These are phyloP conservation scores for Aureobasidium zeae DNA, from an alignment of 2,329 filamentous ascomycete species.

Conservation along the genomic window DNA sequence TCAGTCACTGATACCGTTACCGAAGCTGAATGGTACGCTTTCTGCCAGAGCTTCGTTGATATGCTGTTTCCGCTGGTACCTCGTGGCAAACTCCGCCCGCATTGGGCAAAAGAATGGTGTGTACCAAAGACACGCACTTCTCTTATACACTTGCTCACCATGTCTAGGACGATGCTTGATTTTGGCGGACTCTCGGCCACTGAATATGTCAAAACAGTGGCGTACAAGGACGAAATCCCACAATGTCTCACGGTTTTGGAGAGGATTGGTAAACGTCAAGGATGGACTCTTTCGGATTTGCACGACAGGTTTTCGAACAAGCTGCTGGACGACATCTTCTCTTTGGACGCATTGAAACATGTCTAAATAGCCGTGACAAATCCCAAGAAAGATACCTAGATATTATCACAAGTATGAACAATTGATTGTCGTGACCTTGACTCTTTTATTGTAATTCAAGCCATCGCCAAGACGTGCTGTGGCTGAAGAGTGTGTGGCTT, in stretches of 20 bases:
- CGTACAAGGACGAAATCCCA: slow-evolving; percentile 33
- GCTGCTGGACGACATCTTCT: slow-evolving; percentile 29
- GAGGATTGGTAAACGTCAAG: slow-evolving; percentile 32
- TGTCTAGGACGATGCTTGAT: neutral
- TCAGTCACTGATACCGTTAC: slow-evolving; percentile 32
- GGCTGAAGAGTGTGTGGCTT: too few species aligned
- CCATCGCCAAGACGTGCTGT: too few species aligned
- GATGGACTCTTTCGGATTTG: slow-evolving; percentile 34
- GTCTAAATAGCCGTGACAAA: too few species aligned
- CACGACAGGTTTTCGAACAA: slow-evolving; percentile 35
- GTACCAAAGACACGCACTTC: neutral
- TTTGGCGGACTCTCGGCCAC: slow-evolving; percentile 20
- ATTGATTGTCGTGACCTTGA: too few species aligned
- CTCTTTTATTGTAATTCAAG: too few species aligned
- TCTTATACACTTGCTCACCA: neutral
- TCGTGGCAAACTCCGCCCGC: slow-evolving; percentile 29
- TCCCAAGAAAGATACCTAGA: too few species aligned
- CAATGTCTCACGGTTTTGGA: slow-evolving; percentile 30
- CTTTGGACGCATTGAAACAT: neutral
- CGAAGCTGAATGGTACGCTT: slow-evolving; percentile 31
- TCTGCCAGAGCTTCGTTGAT: slow-evolving; percentile 35
- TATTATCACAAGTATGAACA: too few species aligned
- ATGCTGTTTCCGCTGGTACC: slow-evolving; percentile 25
- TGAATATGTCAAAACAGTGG: slow-evolving; percentile 30
- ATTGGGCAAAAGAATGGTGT: slow-evolving; percentile 39